Evolutionary conservation across 202 grass and related monocot species (phyloP), one percentile per base, ranked within the genome.

Genomic region (Saccharum hybrid): DNA sequence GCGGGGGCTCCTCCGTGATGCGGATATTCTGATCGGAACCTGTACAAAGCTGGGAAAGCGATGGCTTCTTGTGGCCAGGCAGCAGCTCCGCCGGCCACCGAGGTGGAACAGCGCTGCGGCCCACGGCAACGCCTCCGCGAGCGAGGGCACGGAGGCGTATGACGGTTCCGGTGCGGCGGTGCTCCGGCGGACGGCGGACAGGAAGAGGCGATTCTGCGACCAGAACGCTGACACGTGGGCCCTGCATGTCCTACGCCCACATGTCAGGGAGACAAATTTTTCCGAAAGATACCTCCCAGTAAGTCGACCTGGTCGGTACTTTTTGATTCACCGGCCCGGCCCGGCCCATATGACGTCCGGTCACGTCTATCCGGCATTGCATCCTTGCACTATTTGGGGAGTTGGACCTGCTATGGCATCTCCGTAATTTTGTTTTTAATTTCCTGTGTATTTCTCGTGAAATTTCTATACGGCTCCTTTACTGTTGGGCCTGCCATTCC

Each of bases 21-120:
- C 34, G 79, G 73, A 82, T 87, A 69, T 54, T 77, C 14, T 41
- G 79, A 21, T 43, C 73, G 72, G 56, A 78, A n/a, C 42, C 18
- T 4, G 33, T n/a, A 34, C 6, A 34, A 71, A 2, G 2, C 45
- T 87, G 23, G 48, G 41, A 60, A 23, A 63, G 71, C 2, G 52
- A 71, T 8, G 42, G 21, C 16, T 8, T 8, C n/a, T 56, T 56
- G 16, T 48, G 59, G 60, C 8, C 66, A 66, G 33, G 21, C 16
- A 46, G 72, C 52, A 4, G 12, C 36, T 56, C n/a, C 36, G 46
- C 33, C 34, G 48, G 34, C 78, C 65, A 16, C 48, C 48, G 78
- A 28, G 36, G 48, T 19, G 3, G 64, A 59, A 42, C n/a, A 30
- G 18, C 30, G 75, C n/a, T 33, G 28, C 62, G 76, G 76, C 61